Base-by-base conservation (phyloP, 257 asterid species). In the Linderniella brevidens region DNA sequence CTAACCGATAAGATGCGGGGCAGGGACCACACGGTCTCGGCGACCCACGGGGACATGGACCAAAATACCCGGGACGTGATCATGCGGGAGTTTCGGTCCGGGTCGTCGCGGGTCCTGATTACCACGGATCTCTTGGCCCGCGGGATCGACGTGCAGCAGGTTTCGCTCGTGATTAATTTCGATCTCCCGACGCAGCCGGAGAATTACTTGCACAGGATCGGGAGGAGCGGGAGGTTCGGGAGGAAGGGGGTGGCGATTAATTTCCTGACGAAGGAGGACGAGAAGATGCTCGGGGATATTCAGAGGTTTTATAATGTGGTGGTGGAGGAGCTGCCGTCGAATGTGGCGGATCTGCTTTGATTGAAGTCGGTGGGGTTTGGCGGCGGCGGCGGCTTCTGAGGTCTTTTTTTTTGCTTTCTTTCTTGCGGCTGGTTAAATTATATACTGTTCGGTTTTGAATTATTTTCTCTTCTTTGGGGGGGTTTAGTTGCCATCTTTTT, bases 161-260 rank as follows among this genome's bases (percentile, higher is more conserved):
- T 78, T 5, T 78, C 88, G 3, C 78, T 74, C 13, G 88, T 78
- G 36, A 74, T 78, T 49, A 78, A 78, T 40, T 78, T 68, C 7
- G 83, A 78, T 55, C 68, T 74, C 35, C 84, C 84, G 0, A 71
- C 84, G 1, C 88, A 78, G 47, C 88, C 88, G 0, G 88, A 78
- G 52, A 78, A 75, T 35, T 75, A 78, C 43, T 78, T 78, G 38
- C 87, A 74, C 35, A 75, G 83, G 5, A 78, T 78, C 9, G 80
- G 83, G 58, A 56, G 88, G 53, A 78, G 88, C 45, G 88, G 88
- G 10, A 39, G 84, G 49, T 74, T 78, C 44, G 84, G 84, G 41
- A 69, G 84, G 40, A 74, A 72, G 38, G 88, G 88, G 11, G 83
- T 71, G 16, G 58, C 84, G 1, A 78, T 78, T 16, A 75, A 75